phyloP scores from a whole-genome alignment of 495 filamentous ascomycete species.

The Filosporella fistucella region DNA sequence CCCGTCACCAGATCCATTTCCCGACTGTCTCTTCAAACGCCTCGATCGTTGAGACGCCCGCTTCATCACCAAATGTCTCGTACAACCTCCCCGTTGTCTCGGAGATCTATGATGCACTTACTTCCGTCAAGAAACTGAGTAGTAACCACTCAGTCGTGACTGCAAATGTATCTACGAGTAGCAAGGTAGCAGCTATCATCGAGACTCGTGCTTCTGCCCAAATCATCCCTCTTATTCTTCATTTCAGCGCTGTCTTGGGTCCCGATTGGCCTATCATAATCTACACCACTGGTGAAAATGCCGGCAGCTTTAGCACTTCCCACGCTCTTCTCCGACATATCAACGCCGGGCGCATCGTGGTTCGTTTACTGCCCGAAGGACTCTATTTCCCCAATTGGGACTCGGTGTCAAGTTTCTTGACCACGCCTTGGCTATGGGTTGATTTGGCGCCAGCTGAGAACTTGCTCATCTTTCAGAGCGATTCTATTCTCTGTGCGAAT shows the following conservation, averaged over 20 bases:
- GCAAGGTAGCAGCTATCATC: constrained; percentile 20
- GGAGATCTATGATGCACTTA: too few relatives aligned
- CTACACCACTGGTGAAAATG: constrained; percentile 20
- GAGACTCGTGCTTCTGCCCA: constrained; percentile 14
- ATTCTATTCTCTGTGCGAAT: constrained; percentile 18
- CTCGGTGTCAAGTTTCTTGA: constrained; percentile 18
- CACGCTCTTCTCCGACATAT: constrained; percentile 8
- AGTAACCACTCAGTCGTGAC: too few relatives aligned
- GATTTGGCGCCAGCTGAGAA: constrained; percentile 19
- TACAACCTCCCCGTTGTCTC: too few relatives aligned
- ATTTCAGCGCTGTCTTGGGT: constrained; percentile 30
- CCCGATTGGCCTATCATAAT: constrained; percentile 28
- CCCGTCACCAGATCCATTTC: too few relatives aligned
- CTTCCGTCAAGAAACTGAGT: too few relatives aligned
- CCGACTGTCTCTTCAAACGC: too few relatives aligned
- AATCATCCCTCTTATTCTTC: constrained; percentile 22
- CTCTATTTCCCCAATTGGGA: constrained; percentile 16
- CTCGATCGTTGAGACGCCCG: too few relatives aligned
- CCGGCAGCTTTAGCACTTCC: constrained; percentile 13
- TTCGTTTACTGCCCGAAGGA: constrained; percentile 12
- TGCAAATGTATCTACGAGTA: constrained; percentile 17
- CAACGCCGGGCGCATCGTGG: constrained; percentile 1
- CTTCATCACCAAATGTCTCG: too few relatives aligned
- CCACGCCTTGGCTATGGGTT: constrained; percentile 18
- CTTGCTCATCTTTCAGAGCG: constrained; percentile 19